A percentile compares a stretch with the other conserved stretches of the same genome.
These are phyloP conservation scores for Russula abietina DNA, from an alignment of 768 basidiomycete genomes.

Conservation along the genomic window DNA sequence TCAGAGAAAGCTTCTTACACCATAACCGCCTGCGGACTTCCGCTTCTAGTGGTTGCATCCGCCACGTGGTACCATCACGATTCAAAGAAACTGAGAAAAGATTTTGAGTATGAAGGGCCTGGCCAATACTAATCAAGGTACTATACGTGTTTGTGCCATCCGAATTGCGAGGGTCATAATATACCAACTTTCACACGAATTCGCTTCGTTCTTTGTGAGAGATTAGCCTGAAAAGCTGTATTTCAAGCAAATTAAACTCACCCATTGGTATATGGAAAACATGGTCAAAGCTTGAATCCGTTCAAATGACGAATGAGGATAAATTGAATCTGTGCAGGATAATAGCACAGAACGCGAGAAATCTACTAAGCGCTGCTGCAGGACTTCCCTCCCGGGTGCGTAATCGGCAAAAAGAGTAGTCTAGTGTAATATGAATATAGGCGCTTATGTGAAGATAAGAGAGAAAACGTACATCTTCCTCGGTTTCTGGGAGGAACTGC, in stretches of 20 bases:
- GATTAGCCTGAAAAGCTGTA: not conserved
- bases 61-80: slow-evolving; percentile 26
- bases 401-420: slow-evolving; percentile 24
- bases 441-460: not conserved
- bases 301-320: slow-evolving; percentile 23
- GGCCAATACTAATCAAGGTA: not conserved
- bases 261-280: slow-evolving; percentile 24
- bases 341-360: slow-evolving; percentile 25
- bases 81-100: slow-evolving; percentile 23
- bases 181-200: slow-evolving; percentile 22
- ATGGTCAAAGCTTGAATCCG: slow-evolving; percentile 26
- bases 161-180: slow-evolving; percentile 25
- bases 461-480: slow-evolving; percentile 22
- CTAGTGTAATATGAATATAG: not conserved
- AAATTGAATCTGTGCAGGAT: not conserved
- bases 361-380: slow-evolving; percentile 23
- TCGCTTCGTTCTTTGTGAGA: slow-evolving; percentile 13
- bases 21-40: slow-evolving; percentile 26
- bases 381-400: slow-evolving; percentile 22
- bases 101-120: not conserved
- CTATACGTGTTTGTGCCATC: slow-evolving; percentile 27
- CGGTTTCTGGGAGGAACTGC: slow-evolving; percentile 26
- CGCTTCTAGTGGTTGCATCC: slow-evolving; percentile 26
- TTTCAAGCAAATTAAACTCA: not conserved
- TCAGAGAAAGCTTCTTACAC: slow-evolving; percentile 22